These are phyloP conservation scores for barrel medic (Medicago truncatula) DNA, from an alignment of 306 rosid species.

Conservation along the genomic window MtrunA17r5.0-ANR NC_053044.1:49067501-49068000, in stretches of 20 bases:
- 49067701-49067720: too few relatives aligned
- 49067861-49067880: too few relatives aligned
- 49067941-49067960: slow-evolving; percentile 43
- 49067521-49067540: slow-evolving; percentile 57
- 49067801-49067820: too few relatives aligned
- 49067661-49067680: slow-evolving; percentile 62
- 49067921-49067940: too few relatives aligned
- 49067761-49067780: too few relatives aligned
- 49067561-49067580: slow-evolving; percentile 38
- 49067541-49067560: slow-evolving; percentile 17
- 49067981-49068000: slow-evolving; percentile 51
- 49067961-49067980: slow-evolving; percentile 67
- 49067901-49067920: too few relatives aligned
- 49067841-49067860: too few relatives aligned
- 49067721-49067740: too few relatives aligned
- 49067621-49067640: slow-evolving; percentile 41
- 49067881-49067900: too few relatives aligned
- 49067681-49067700: slow-evolving; percentile 57
- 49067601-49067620: slow-evolving; percentile 60
- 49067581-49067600: slow-evolving; percentile 62
- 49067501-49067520: slow-evolving; percentile 49
- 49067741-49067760: too few relatives aligned
- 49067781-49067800: too few relatives aligned
- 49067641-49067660: slow-evolving; percentile 55
- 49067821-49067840: too few relatives aligned